These are phyloP conservation scores for Chalaropsis thielavioides DNA, from an alignment of 2,329 filamentous ascomycete genomes.

Conservation along the genomic window DNA sequence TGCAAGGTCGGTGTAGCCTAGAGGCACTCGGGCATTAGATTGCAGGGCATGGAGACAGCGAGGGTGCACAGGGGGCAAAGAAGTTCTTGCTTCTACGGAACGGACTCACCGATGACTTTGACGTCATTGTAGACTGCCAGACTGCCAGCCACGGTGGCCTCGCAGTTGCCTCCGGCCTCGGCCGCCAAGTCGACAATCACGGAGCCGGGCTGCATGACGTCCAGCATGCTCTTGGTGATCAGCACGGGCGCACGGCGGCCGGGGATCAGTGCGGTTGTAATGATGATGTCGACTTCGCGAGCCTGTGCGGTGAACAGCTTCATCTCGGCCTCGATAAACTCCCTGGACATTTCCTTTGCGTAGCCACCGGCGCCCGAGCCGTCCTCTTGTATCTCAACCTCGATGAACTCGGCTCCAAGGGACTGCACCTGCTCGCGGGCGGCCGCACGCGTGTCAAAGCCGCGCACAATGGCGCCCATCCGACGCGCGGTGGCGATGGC, in stretches of 20 bases:
- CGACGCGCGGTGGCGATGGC: conserved; percentile 76
- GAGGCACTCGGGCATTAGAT: not conserved
- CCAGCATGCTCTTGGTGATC: conserved; percentile 65
- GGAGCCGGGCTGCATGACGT: conserved; percentile 79
- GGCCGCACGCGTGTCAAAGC: conserved; percentile 81
- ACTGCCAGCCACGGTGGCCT: conserved; percentile 62
- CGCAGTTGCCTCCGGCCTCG: conserved; percentile 79
- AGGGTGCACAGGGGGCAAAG: too few relatives aligned
- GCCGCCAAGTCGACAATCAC: conserved; percentile 79
- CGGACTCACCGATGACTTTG: conserved; percentile 67
- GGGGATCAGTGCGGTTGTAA: conserved; percentile 84
- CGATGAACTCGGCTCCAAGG: conserved; percentile 76
- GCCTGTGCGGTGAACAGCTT: conserved; percentile 80
- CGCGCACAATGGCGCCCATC: conserved; percentile 77
- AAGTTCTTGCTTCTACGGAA: too few relatives aligned
- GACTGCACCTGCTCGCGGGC: conserved; percentile 83
- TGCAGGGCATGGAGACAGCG: not conserved
- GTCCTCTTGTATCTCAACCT: conserved; percentile 73
- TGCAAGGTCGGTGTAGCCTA: conserved; percentile 73
- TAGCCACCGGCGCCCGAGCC: conserved; percentile 76
- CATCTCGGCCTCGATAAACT: conserved; percentile 88
- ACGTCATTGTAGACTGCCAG: conserved; percentile 59
- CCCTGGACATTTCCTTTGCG: conserved; percentile 86
- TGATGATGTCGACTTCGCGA: conserved; percentile 77
- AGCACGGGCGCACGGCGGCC: conserved; percentile 70